Evolutionary conservation across 2,329 filamentous ascomycete genomes (phyloP), one percentile per base, ranked within the genome.

Genomic region (Colletotrichum simmondsii): DNA sequence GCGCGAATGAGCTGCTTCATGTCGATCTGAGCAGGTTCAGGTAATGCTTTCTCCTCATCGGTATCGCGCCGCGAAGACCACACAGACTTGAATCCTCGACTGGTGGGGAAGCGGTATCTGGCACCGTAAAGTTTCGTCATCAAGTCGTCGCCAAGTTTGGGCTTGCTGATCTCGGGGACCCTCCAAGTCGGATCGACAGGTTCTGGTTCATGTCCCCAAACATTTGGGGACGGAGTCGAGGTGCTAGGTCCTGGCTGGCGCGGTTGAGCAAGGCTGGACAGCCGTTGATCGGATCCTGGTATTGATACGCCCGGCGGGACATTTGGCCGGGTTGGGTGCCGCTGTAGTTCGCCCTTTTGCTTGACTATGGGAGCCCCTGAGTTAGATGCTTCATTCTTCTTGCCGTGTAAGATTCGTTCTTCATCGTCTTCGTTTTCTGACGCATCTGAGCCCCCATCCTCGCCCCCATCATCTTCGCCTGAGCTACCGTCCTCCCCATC

Each of bases 121-220:
- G 71, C 37, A 22, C 57, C 60, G 19, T 54, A 57, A 16, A 68
- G 46, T 5, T 61, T 67, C 7, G 75, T 61, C 22, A 74, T 68
- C 5, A 75, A 61, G 22, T 22, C 68, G n/a, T 75, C 73, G 30
- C 69, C 63, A 32, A 77, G 74, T 2, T 73, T 75, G 2, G 76
- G 66, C n/a, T 62, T 73, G 7, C 78, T 78, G 8, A 85, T 74
- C 5, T 82, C 81, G 2, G 85, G 84, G 1, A 77, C 77, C 30
- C 78, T 78, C 85, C 85, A 86, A 0, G 78, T 74, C 4, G 84
- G 81, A 63, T 86, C 84, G 24, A 78, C 66, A 11, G 75, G 54
- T 30, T 68, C 62, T 14, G 75, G 74, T 14, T 75, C 68, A 24
- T 76, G 74, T 6, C 70, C 74, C 52, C 71, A 72, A 11, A 68